phyloP scores from a whole-genome alignment of 1,284 basidiomycete species.

The Sporisorium scitamineum region DNA sequence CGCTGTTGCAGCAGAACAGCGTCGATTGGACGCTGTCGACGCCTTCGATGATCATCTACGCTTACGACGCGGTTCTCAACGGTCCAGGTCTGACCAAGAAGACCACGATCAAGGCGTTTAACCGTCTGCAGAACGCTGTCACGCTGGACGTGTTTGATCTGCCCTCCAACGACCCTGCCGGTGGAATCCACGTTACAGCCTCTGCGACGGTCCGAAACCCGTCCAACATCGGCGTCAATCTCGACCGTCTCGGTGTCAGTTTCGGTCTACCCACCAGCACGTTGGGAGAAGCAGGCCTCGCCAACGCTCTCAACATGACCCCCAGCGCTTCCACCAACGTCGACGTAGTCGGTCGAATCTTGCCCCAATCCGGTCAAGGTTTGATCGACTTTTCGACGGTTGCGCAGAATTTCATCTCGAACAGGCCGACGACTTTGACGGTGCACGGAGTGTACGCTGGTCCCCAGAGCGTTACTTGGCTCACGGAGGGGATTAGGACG shows the following conservation, averaged over 20 bases:
- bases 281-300: constrained; percentile 75
- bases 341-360: constrained; percentile 76
- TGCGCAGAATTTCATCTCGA: constrained; percentile 81
- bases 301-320: constrained; percentile 73
- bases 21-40: constrained; percentile 82
- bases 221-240: constrained; percentile 80
- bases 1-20: constrained; percentile 75
- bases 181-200: constrained; percentile 78
- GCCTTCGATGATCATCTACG: constrained; percentile 75
- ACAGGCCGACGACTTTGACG: constrained; percentile 75
- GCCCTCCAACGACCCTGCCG: constrained; percentile 78
- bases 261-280: constrained; percentile 74
- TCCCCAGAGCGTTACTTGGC: constrained; percentile 76
- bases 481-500: constrained; percentile 79
- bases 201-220: constrained; percentile 77
- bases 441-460: constrained; percentile 78
- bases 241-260: constrained; percentile 76
- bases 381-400: constrained; percentile 76
- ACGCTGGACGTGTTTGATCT: constrained; percentile 78
- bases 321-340: constrained; percentile 74
- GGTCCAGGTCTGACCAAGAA: constrained; percentile 75
- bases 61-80: constrained; percentile 71
- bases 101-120: constrained; percentile 78
- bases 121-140: constrained; percentile 77
- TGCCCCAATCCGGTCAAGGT: constrained; percentile 75